Conservation (phyloP, 441 rosid species). For the Populus hybrid region DNA sequence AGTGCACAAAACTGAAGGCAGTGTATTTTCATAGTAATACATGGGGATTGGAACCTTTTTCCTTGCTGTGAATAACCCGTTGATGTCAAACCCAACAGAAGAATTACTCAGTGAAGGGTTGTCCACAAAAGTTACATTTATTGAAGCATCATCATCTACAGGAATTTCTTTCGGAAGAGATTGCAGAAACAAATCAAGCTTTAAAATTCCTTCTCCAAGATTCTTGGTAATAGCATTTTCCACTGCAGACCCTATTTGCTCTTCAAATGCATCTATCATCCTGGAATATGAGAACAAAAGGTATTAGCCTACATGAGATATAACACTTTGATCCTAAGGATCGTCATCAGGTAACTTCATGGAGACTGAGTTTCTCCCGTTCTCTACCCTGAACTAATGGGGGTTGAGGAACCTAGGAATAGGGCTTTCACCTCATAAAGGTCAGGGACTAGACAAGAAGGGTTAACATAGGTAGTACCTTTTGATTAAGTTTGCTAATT, state of each 20-base stretch:
- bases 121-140: constrained; percentile 72
- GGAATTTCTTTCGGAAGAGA: constrained; percentile 83
- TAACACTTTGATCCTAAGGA: not conserved
- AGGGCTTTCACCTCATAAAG: not conserved
- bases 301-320: not conserved
- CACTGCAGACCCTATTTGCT: constrained; percentile 65
- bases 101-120: constrained; percentile 62
- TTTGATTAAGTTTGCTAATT: too few species aligned
- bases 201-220: constrained; percentile 63
- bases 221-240: constrained; percentile 69
- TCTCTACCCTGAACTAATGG: not conserved
- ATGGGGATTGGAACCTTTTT: constrained; percentile 24
- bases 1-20: constrained; percentile 49
- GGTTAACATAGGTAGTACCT: too few species aligned
- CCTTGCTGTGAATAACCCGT: constrained; percentile 63
- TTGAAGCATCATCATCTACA: constrained; percentile 77
- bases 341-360: not conserved
- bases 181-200: constrained; percentile 71
- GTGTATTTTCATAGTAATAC: constrained; percentile 24
- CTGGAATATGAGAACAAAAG: constrained; percentile 36
- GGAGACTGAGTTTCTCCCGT: not conserved
- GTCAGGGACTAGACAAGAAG: not conserved
- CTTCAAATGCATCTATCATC: constrained; percentile 87
- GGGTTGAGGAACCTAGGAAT: not conserved
- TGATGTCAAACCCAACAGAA: constrained; percentile 75